Percentiles rank a stretch among this genome's conserved stretches.
Evolutionary conservation across 805 yeast species (phyloP).

Genomic region (Komagataella ulmi): DNA sequence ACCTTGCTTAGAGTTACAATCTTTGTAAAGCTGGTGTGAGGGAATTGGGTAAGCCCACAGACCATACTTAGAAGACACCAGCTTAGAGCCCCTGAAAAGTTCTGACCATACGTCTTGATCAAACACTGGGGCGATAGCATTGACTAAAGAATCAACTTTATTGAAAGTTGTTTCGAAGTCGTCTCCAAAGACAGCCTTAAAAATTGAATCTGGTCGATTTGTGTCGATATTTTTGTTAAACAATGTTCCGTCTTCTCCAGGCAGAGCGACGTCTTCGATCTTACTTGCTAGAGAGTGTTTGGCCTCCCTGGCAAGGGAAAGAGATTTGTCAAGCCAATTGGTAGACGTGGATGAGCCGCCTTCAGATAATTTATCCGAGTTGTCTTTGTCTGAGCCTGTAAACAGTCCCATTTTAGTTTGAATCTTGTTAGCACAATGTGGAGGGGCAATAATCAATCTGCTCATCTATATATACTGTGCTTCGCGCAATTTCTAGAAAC

Average conservation of each 20-base stretch:
- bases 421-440: neutral
- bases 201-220: neutral
- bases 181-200: conserved; percentile 1
- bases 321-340: neutral
- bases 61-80: conserved; percentile 20
- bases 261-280: neutral
- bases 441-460: neutral
- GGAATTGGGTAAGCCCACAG: conserved; percentile 46
- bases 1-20: conserved; percentile 57
- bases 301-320: neutral
- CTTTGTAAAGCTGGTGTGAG: conserved; percentile 38
- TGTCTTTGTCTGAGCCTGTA: conserved; percentile 2
- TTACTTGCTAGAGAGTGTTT: neutral
- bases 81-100: neutral
- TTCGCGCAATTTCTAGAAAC: neutral
- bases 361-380: neutral
- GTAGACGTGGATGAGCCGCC: neutral
- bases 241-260: conserved; percentile 1
- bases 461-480: neutral
- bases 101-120: neutral
- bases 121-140: conserved; percentile 5
- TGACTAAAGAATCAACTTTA: conserved; percentile 3
- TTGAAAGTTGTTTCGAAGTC: conserved; percentile 1
- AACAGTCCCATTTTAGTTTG: conserved; percentile 1
- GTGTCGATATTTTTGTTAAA: neutral